These are phyloP conservation scores for Physcomitrium patens DNA, from an alignment of 225 moss, liverwort and hornwort genomes.

Conservation along the genomic window DNA sequence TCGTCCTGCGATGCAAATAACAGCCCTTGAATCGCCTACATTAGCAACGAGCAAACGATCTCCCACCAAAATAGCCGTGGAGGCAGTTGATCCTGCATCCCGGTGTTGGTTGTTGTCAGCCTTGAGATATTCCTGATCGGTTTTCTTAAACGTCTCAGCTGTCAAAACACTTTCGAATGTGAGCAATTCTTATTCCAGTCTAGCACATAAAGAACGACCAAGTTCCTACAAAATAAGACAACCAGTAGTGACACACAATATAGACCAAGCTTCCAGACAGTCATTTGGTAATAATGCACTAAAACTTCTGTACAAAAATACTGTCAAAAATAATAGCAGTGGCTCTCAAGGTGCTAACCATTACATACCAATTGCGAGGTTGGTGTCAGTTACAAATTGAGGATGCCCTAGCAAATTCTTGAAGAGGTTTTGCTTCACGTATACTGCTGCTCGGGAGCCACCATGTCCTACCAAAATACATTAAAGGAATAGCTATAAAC, in stretches of 20 bases:
- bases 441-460: constrained; percentile 90
- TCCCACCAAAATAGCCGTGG: constrained; percentile 91
- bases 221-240: too few relatives aligned
- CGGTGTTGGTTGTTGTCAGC: constrained; percentile 84
- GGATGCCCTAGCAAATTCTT: constrained; percentile 90
- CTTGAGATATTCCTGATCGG: constrained; percentile 84
- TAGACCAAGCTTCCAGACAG: too few relatives aligned
- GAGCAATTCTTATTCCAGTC: not conserved
- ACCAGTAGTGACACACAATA: too few relatives aligned
- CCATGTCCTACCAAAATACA: constrained; percentile 75
- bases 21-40: constrained; percentile 96
- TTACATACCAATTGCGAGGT: constrained; percentile 76
- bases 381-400: constrained; percentile 72
- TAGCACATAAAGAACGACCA: too few relatives aligned
- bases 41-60: constrained; percentile 91
- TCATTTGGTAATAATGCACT: too few relatives aligned
- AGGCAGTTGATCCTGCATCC: constrained; percentile 97
- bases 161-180: constrained; percentile 27
- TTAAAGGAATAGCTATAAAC: not conserved
- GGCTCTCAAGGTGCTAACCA: constrained; percentile 13
- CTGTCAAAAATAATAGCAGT: not conserved
- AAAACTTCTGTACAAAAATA: too few relatives aligned
- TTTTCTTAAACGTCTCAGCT: constrained; percentile 92
- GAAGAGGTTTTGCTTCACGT: constrained; percentile 88
- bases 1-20: constrained; percentile 79